Conservation (phyloP, 2,329 filamentous ascomycete species). For the Metarhizium rileyi region DNA sequence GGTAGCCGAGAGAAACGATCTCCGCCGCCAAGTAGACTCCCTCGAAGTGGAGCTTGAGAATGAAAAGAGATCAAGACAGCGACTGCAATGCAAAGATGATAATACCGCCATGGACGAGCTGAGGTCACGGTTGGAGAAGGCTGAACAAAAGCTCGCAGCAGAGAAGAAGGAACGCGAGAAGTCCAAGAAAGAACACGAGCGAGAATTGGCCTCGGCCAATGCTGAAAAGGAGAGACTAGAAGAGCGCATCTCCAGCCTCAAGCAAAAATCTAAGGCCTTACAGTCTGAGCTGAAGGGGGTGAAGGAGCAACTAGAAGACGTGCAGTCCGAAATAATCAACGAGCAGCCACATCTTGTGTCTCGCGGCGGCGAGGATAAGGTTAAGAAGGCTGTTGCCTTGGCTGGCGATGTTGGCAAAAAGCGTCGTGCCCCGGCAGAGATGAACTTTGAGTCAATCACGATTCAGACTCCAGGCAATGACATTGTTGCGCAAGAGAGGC, state of each 20-base stretch:
- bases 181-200: slow-evolving; percentile 35
- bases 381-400: slow-evolving; percentile 13
- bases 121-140: slow-evolving; percentile 24
- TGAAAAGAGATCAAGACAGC: slow-evolving; percentile 43
- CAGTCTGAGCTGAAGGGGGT: slow-evolving; percentile 65
- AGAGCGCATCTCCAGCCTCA: slow-evolving; percentile 59
- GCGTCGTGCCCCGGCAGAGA: slow-evolving; percentile 36
- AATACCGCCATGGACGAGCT: slow-evolving; percentile 34
- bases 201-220: slow-evolving; percentile 50
- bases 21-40: slow-evolving; percentile 69
- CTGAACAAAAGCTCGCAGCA: slow-evolving; percentile 25
- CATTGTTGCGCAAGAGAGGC: slow-evolving; percentile 29
- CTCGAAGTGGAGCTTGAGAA: slow-evolving; percentile 75
- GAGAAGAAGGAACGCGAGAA: slow-evolving; percentile 39
- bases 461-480: slow-evolving; percentile 38
- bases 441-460: slow-evolving; percentile 33
- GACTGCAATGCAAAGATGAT: slow-evolving; percentile 19
- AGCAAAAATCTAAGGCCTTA: slow-evolving; percentile 56
- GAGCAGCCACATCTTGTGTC: slow-evolving; percentile 8
- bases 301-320: slow-evolving; percentile 32
- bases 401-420: slow-evolving; percentile 32
- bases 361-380: slow-evolving; percentile 10
- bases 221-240: slow-evolving; percentile 56
- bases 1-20: slow-evolving; percentile 66
- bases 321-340: slow-evolving; percentile 8